Base-by-base conservation (phyloP, 2,329 filamentous ascomycete genomes). In the Aureobasidium sp. region DNA sequence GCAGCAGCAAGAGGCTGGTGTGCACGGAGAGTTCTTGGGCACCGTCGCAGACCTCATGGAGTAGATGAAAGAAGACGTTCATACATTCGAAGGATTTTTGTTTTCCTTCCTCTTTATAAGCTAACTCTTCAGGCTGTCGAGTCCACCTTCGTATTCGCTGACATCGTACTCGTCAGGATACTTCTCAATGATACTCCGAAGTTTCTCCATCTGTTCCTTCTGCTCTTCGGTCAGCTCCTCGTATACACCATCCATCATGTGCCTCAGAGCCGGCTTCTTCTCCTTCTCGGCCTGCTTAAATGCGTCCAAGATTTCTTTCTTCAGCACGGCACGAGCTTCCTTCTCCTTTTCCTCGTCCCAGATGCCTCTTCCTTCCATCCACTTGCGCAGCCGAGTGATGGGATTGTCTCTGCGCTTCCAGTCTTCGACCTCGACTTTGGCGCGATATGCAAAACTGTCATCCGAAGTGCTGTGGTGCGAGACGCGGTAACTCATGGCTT, bases 401-500 rank as follows among this genome's bases (percentile, higher is more conserved):
- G 91, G 91, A 70, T 96, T 96, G 71, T 96, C 92, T 14, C 91
- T 81, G 0, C 91, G 74, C 75, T 95, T 96, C 91, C 91, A 96
- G 72, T 96, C 90, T 72, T 96, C 89, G 8, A 99, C 94, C 71
- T 99, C 94, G 0, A 97, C 87, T 29, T 88, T 86, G 1, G 92
- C 91, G 9, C 94, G 88, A 77, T 99, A 99, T 0, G 94, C 94
- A 70, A 97, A 99, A 29, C 89, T 94, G 76, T 99, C 94, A 71
- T 99, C 94, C 0, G 89, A 94, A 0, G 94, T 99, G 75, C 91
- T 96, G 78, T 99, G 94, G 73, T 99, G 91, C 7, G 90, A 93
- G 47, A 97, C 92, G n/a, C 94, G 91, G 76, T 99, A 99, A 27
- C 90, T 93, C 90, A 99, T 96, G 62, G 91, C 91, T 76, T 99